These are phyloP conservation scores for Apiotrichum mycotoxinovorans DNA, from an alignment of 1,284 basidiomycete species.

Conservation along the genomic window DNA sequence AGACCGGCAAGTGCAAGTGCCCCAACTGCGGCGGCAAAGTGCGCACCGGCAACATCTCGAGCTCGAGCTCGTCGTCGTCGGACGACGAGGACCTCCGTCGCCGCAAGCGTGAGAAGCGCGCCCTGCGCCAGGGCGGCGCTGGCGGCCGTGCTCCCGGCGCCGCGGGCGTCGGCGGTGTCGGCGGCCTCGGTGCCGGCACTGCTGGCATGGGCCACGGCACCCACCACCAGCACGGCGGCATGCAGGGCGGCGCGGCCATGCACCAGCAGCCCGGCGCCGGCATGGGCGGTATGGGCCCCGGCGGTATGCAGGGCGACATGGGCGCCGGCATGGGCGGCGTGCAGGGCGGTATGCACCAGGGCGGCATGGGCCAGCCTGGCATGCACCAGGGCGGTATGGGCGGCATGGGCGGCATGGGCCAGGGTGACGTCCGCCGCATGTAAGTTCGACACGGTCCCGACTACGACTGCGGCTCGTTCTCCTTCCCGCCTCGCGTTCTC, in stretches of 20 bases:
- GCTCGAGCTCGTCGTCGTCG: slow-evolving; percentile 4
- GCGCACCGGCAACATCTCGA: slow-evolving; percentile 5
- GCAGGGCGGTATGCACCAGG: not conserved
- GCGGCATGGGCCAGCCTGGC: slow-evolving; percentile 3
- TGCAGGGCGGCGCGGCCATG: not conserved
- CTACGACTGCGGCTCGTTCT: too few relatives aligned
- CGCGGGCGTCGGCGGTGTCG: not conserved
- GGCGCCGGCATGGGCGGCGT: slow-evolving; percentile 9
- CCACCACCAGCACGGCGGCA: slow-evolving; percentile 3
- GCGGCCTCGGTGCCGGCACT: slow-evolving; percentile 1
- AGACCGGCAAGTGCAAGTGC: slow-evolving; percentile 24
- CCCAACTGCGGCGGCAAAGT: slow-evolving; percentile 15
- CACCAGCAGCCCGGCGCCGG: too few relatives aligned
- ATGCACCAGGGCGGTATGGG: slow-evolving; percentile 5
- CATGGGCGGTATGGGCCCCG: not conserved
- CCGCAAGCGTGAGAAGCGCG: slow-evolving; percentile 14
- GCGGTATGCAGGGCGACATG: too few relatives aligned
- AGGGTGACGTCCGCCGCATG: not conserved
- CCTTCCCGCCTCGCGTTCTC: too few relatives aligned
- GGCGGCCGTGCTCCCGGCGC: slow-evolving; percentile 1
- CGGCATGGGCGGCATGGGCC: not conserved
- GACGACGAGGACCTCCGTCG: slow-evolving; percentile 11
- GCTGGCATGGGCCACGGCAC: not conserved
- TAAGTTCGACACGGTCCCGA: too few relatives aligned
- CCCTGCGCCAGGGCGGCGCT: not conserved